Evolutionary conservation across 371 early-diverging fungal genomes (phyloP), one percentile per base, ranked within the genome.

Genomic region (Apophysomyces sp.): DNA sequence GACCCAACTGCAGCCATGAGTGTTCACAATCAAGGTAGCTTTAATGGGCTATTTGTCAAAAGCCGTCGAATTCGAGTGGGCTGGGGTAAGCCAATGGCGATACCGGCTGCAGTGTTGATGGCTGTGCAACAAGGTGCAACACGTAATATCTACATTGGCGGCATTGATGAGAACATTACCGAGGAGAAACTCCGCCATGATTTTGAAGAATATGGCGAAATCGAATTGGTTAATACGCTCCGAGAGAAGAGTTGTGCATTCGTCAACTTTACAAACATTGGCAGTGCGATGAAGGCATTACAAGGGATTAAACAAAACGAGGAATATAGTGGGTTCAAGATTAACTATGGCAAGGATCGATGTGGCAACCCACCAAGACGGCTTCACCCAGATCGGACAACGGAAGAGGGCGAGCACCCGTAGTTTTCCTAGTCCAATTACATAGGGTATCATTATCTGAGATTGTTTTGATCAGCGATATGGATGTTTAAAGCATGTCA

Each of bases 301-400:
- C 83, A 84, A 16, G 78, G 76, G 4, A 84, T 95, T 31, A 67
- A 72, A n/a, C 29, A 58, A 2, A 81, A 85, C 32, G 83, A 85
- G 6, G 84, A 81, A 24, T 90, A 89, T 63, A 66, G 67, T 9
- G 72, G 76, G 26, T 78, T 81, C 49, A 69, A 83, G 28, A 76
- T 95, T 51, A 86, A 86, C 57, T 94, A 85, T 77, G 94, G 95
- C 31, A 92, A 90, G 72, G 95, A 95, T 71, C 82, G 94, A 6
- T 95, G 93, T 66, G 91, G 88, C 30, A 81, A 83, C 53, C 77
- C 85, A 18, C 80, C 82, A 18, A 44, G 49, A 21, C 49, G 49
- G 24, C 18, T 44, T 1, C 16, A 44, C 9, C 21, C 49, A 44
- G 49, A 44, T 18, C 49, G 49, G 49, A 21, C 9, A 11, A n/a